Conservation (phyloP, 345 rosid species). For the Trapa bicornis region DNA sequence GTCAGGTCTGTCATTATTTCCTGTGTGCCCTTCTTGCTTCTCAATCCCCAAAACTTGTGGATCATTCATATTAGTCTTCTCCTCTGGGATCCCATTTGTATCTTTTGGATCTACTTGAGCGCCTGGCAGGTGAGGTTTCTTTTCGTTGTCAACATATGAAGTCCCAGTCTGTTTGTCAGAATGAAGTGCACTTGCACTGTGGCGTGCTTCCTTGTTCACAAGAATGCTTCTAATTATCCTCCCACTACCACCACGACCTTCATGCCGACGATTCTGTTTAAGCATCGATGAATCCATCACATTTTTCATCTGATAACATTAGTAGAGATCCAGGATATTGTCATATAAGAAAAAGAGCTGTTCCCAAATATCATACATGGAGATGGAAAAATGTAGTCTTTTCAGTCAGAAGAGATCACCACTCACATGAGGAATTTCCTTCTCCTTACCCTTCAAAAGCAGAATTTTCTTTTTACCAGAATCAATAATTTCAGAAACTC, state of each 20-base stretch:
- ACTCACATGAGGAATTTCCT: conserved; percentile 19
- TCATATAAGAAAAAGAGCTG: not conserved
- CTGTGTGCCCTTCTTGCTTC: conserved; percentile 34
- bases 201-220: not conserved
- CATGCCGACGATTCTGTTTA: conserved; percentile 1
- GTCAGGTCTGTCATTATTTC: conserved; percentile 54
- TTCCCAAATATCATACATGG: not conserved
- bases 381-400: not conserved
- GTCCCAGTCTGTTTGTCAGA: conserved; percentile 31
- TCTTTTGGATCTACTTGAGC: conserved; percentile 25
- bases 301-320: conserved; percentile 3
- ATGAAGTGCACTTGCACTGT: conserved; percentile 9
- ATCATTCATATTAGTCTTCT: conserved; percentile 24
- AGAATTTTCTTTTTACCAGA: conserved; percentile 39
- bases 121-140: conserved; percentile 27
- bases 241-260: conserved; percentile 6
- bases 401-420: not conserved
- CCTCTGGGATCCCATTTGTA: conserved; percentile 26
- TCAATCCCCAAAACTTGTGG: conserved; percentile 19
- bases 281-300: not conserved
- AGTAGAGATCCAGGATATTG: not conserved
- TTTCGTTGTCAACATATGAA: conserved; percentile 27
- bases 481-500: conserved; percentile 23
- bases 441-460: conserved; percentile 49
- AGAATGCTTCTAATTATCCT: conserved; percentile 5